Conservation (phyloP, 192 early-diverging fungal species). For the Paraglomus occultum region DNA sequence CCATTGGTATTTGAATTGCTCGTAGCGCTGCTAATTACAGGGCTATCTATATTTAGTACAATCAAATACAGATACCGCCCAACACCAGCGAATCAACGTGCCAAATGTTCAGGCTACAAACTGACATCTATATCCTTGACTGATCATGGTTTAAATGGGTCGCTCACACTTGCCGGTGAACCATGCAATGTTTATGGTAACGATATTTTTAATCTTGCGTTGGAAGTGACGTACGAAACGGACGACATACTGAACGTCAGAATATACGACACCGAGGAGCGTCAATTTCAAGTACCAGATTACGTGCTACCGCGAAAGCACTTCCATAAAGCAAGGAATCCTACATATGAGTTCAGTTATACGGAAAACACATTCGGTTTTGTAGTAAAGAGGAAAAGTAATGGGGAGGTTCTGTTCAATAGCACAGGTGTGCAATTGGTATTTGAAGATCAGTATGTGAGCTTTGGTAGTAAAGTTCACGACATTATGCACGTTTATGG, state of each 20-base stretch:
- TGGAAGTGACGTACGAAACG: slow-evolving; percentile 10
- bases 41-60: too few species aligned
- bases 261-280: slow-evolving; percentile 1
- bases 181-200: slow-evolving; percentile 1
- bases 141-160: too few species aligned
- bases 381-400: slow-evolving; percentile 37
- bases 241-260: background rate
- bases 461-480: slow-evolving; percentile 57
- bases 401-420: slow-evolving; percentile 43
- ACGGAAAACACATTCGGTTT: slow-evolving; percentile 44
- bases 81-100: too few species aligned
- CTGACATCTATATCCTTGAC: too few species aligned
- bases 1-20: too few species aligned
- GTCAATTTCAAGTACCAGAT: slow-evolving; percentile 5
- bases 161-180: background rate
- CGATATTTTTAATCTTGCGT: background rate
- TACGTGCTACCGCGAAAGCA: background rate
- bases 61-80: too few species aligned
- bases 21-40: too few species aligned
- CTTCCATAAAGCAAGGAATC: background rate
- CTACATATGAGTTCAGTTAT: slow-evolving; percentile 17
- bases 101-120: too few species aligned
- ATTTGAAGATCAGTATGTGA: slow-evolving; percentile 66
- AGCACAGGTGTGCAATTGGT: slow-evolving; percentile 41
- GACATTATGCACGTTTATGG: slow-evolving; percentile 64